Percentiles rank a stretch among this genome's conserved stretches.
phyloP scores from a whole-genome alignment of 176 grass and related monocot species.

The Tillandsia leiboldiana region DNA sequence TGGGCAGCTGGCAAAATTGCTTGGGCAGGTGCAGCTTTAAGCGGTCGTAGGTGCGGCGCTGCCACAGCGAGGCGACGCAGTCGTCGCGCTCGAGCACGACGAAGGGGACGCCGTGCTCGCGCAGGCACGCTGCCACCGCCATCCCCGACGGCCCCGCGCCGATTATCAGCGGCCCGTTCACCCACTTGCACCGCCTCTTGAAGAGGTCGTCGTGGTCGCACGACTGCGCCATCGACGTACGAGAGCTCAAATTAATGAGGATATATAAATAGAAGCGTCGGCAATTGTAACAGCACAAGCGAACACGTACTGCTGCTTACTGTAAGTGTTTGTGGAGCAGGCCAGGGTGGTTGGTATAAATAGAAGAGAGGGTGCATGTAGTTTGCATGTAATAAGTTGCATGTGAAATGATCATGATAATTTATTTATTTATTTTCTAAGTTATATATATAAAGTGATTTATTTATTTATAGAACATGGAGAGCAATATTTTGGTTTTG shows the following conservation, averaged over 20 bases:
- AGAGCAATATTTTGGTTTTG: too few species aligned
- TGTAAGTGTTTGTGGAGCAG: too few species aligned
- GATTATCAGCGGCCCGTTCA: constrained; percentile 33
- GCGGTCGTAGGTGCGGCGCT: constrained; percentile 36
- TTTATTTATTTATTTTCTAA: too few species aligned
- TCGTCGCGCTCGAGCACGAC: constrained; percentile 33
- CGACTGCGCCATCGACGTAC: constrained; percentile 2
- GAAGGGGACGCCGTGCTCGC: constrained; percentile 26
- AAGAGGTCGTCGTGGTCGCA: constrained; percentile 15
- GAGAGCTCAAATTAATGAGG: background rate
- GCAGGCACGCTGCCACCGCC: constrained; percentile 32
- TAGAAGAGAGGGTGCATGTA: too few species aligned
- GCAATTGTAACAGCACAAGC: background rate
- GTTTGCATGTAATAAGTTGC: too few species aligned
- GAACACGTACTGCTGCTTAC: background rate
- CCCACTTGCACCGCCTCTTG: constrained; percentile 33
- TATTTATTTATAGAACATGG: too few species aligned
- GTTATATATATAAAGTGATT: too few species aligned
- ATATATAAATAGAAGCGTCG: background rate
- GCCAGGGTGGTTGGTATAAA: too few species aligned
- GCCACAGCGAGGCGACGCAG: constrained; percentile 39
- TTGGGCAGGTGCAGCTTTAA: constrained; percentile 43
- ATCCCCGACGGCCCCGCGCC: constrained; percentile 37
- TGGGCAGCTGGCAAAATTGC: constrained; percentile 41
- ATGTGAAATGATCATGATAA: too few species aligned